phyloP scores from a whole-genome alignment of 169 alveolate species.

The Toxoplasma gondii region DNA sequence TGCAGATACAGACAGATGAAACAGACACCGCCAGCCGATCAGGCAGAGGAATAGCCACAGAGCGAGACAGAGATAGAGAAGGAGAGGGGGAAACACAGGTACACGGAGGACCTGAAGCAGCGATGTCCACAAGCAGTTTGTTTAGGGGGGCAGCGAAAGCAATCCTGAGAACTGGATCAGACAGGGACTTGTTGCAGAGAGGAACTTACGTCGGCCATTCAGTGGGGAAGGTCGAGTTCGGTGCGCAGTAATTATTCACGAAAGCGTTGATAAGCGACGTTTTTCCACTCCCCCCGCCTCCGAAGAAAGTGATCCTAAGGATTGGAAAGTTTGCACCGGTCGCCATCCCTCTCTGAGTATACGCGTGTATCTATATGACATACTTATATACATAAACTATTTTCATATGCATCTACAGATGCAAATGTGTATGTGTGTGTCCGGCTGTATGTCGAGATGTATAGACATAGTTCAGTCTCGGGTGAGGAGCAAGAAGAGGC shows the following conservation, averaged over 20 bases:
- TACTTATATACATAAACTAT: too few relatives aligned
- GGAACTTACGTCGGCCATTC: slow-evolving; percentile 26
- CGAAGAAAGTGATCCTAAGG: slow-evolving; percentile 12
- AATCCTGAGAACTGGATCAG: background rate
- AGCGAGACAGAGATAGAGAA: too few relatives aligned
- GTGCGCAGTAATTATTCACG: background rate
- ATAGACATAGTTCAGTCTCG: too few relatives aligned
- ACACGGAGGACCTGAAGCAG: too few relatives aligned
- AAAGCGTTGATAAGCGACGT: slow-evolving; percentile 1
- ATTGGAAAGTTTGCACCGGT: background rate
- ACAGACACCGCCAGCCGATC: background rate
- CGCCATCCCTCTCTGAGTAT: background rate
- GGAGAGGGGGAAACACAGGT: too few relatives aligned
- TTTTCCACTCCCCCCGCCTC: slow-evolving; percentile 6
- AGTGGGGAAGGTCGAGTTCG: background rate
- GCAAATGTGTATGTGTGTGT: too few relatives aligned
- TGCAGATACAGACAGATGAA: background rate
- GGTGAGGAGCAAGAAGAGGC: background rate
- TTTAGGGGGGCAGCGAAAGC: background rate
- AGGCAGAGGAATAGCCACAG: background rate
- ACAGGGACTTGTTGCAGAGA: background rate
- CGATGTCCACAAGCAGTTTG: background rate
- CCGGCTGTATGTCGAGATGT: too few relatives aligned
- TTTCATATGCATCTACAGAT: too few relatives aligned
- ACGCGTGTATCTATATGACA: background rate